Base-by-base conservation (phyloP, 441 rosid genomes). In the Eruca vesicaria region DNA sequence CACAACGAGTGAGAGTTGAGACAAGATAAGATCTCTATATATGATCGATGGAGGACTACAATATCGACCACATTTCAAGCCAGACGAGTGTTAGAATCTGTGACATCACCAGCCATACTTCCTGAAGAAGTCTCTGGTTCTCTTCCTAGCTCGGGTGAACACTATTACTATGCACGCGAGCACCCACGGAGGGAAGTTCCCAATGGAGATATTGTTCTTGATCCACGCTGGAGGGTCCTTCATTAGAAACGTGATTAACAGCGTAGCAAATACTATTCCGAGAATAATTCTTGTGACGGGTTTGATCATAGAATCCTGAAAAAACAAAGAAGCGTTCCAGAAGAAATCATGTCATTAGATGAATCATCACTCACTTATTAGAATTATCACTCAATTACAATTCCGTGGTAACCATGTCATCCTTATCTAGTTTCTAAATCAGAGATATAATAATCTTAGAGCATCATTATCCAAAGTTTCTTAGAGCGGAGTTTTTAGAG, bases 161-260 rank as follows among this genome's bases (percentile, higher is more conserved):
- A 91, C 97, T n/a, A 95, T 88, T 5, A 95, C 91, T 2, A 86
- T 66, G 74, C 92, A 91, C 14, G 99, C 99, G 3, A 95, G 86
- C 67, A 95, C 74, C 97, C 98, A 92, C 8, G 98, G 97, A 50
- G 96, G 92, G 73, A 88, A 88, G 82, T 77, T 84, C 32, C 87
- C 87, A 4, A 79, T 80, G 9, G 83, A 73, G 62, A 85, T 4
- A 74, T 86, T 77, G n/a, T 78, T 87, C 71, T 80, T 80, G 26
- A 89, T 65, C 96, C 96, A 91, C 19, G 83, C 74, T 0, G 95
- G 95, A 66, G 87, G 83, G 50, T 95, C 98, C 80, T 79, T 91
- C 69, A 83, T 26, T 45, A 84, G 72, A 70, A 95, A 38, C 50
- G 89, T 69, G 68, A 93, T 82, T 59, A 91, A 55, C 52, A 91